Evolutionary conservation across 1,139 yeast species (phyloP), one percentile per base, ranked within the genome.

Genomic region (Geotrichum restrictum): DNA sequence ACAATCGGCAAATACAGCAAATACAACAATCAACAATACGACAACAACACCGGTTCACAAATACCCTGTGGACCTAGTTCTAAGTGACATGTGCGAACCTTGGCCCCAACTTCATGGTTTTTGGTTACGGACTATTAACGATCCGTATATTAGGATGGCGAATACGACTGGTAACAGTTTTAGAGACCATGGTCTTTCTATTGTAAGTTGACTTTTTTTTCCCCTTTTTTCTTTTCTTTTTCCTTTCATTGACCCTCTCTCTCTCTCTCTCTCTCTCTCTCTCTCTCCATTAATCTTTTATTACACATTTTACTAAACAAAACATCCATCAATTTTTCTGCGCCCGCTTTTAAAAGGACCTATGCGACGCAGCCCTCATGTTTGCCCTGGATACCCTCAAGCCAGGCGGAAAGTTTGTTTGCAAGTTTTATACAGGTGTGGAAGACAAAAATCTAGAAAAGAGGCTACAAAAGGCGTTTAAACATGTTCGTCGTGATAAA

Each of bases 81-180:
- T 93, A 42, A 88, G 97, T 67, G 98, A 93, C 74, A 83, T 93
- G 83, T 81, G 85, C 68, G 88, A 77, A 62, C 91, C 95, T 38
- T 78, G 81, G 66, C 75, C 82, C 53, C 91, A 83, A 65, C 73
- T 74, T 47, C 68, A 74, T 31, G 88, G 89, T 2, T 84, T 76
- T 66, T 80, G 81, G 78, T 80, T 77, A 66, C 79, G 84, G 69
- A 85, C 93, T 69, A 80, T 85, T 75, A 83, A 88, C 74, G 77
- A 78, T 60, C 95, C 97, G 13, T 83, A 79, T 66, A 62, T 65
- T 69, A 84, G 89, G 89, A 80, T 85, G 81, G 83, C 85, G 49
- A 84, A 84, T 63, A 82, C 88, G 1, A 70, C 84, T 14, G 91
- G 91, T 18, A 65, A 82, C 34, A 74, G 78, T 1, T 75, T 81